Conservation (phyloP, 352 stramenopile species). For the Globisporangium megalacanthum region DNA sequence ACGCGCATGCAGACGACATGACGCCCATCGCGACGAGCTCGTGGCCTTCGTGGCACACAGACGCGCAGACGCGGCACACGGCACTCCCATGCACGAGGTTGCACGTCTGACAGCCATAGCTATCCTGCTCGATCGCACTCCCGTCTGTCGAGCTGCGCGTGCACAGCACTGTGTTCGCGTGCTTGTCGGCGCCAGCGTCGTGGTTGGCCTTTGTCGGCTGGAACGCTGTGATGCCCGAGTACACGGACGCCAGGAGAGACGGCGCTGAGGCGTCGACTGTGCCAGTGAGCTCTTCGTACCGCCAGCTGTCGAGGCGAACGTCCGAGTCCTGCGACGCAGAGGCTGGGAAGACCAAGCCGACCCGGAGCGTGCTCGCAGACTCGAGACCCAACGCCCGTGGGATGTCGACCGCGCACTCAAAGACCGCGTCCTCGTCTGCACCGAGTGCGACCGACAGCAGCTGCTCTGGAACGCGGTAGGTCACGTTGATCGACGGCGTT, state of each 20-base stretch:
- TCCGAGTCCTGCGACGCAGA: background rate
- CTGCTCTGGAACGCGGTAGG: slow-evolving; percentile 36
- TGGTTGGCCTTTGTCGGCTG: slow-evolving; percentile 6
- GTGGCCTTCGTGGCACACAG: slow-evolving; percentile 75
- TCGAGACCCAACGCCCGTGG: slow-evolving; percentile 39
- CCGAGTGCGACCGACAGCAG: slow-evolving; percentile 38
- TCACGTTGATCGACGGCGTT: slow-evolving; percentile 24
- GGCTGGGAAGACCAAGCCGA: slow-evolving; percentile 44
- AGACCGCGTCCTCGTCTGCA: slow-evolving; percentile 25
- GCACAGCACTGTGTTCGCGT: slow-evolving; percentile 31
- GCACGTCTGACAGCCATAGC: slow-evolving; percentile 81
- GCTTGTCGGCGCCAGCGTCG: slow-evolving; percentile 10
- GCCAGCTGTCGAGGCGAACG: slow-evolving; percentile 26
- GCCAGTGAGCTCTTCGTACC: slow-evolving; percentile 18
- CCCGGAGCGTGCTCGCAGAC: slow-evolving; percentile 21
- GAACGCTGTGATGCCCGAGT: slow-evolving; percentile 22
- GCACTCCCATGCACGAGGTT: slow-evolving; percentile 58
- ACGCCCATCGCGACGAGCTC: slow-evolving; percentile 74
- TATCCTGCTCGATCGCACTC: slow-evolving; percentile 72
- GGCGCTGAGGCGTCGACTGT: slow-evolving; percentile 9
- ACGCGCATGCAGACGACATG: slow-evolving; percentile 65
- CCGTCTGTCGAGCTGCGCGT: slow-evolving; percentile 71
- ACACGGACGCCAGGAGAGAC: slow-evolving; percentile 34
- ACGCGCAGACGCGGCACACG: slow-evolving; percentile 65
- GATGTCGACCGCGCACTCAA: slow-evolving; percentile 52